Evolutionary conservation across 768 basidiomycete genomes (phyloP).

Genomic region (Boletus huronensis): DNA sequence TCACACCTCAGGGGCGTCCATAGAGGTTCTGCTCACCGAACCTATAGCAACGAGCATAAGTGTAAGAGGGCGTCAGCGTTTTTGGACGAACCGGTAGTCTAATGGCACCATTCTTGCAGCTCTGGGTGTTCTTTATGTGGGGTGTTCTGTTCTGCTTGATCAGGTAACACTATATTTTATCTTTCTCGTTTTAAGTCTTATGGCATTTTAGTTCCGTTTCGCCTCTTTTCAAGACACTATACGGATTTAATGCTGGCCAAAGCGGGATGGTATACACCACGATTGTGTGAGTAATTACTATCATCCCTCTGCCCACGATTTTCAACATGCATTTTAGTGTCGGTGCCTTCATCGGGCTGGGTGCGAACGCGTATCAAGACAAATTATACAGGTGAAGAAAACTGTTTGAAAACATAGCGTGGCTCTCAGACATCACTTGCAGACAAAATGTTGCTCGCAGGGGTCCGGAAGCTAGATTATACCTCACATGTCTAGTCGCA

Average conservation of each 20-base stretch:
- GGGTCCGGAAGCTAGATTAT: conserved; percentile 57
- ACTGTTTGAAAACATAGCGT: neutral
- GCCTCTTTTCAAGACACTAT: conserved; percentile 51
- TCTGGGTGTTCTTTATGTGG: conserved; percentile 72
- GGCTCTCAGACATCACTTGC: conserved; percentile 26
- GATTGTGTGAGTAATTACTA: conserved; percentile 42
- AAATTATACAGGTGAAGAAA: conserved; percentile 40
- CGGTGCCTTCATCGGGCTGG: conserved; percentile 46
- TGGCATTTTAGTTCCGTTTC: conserved; percentile 44
- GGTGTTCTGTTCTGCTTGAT: conserved; percentile 67
- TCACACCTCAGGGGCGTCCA: neutral
- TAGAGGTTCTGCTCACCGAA: conserved; percentile 39
- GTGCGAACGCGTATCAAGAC: conserved; percentile 45
- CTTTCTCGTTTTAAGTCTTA: neutral
- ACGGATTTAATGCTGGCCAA: conserved; percentile 58
- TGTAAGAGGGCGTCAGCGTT: conserved; percentile 35
- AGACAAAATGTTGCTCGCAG: conserved; percentile 26
- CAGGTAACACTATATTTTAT: conserved; percentile 34
- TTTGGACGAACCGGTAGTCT: neutral
- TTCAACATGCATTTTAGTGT: conserved; percentile 36
- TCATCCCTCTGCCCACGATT: neutral
- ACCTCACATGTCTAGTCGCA: conserved; percentile 50
- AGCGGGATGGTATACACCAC: conserved; percentile 58
- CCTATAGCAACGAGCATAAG: conserved; percentile 71
- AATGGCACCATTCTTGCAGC: conserved; percentile 29